These are phyloP conservation scores for Phytophthora tubulina DNA, from an alignment of 352 stramenopile species.

Conservation along the genomic window DNA sequence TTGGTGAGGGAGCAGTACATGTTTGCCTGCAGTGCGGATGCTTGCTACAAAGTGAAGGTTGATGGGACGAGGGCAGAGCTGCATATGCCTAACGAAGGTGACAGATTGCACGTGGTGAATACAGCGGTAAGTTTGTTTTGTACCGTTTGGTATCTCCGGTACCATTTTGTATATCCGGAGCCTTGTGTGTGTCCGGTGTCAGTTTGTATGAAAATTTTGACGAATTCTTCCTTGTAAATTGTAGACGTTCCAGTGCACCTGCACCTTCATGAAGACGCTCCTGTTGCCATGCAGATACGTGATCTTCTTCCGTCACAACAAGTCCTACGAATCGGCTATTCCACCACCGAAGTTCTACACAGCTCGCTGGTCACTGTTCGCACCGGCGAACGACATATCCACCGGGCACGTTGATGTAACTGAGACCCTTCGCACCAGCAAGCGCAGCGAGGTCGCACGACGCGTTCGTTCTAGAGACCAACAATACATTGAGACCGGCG, in stretches of 20 bases:
- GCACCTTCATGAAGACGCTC: slow-evolving; percentile 16
- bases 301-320: background rate
- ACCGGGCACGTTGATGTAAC: slow-evolving; percentile 1
- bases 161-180: background rate
- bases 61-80: slow-evolving; percentile 1
- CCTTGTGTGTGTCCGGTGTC: background rate
- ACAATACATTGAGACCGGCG: slow-evolving; percentile 2
- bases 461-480: background rate
- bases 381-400: slow-evolving; percentile 14
- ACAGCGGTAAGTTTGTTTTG: slow-evolving; percentile 6
- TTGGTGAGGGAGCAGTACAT: slow-evolving; percentile 18
- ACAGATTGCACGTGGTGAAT: slow-evolving; percentile 3
- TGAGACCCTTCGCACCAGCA: background rate
- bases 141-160: slow-evolving; percentile 1
- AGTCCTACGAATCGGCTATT: slow-evolving; percentile 18
- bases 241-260: slow-evolving; percentile 22
- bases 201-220: background rate
- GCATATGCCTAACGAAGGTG: background rate
- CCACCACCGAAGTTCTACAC: slow-evolving; percentile 16
- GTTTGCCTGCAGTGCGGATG: background rate
- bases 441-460: background rate
- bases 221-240: background rate
- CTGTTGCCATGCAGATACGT: slow-evolving; percentile 22
- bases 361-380: slow-evolving; percentile 13
- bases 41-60: background rate